These are phyloP conservation scores for Nakazawaea molendinolei DNA, from an alignment of 805 yeast genomes.

Conservation along the genomic window DNA sequence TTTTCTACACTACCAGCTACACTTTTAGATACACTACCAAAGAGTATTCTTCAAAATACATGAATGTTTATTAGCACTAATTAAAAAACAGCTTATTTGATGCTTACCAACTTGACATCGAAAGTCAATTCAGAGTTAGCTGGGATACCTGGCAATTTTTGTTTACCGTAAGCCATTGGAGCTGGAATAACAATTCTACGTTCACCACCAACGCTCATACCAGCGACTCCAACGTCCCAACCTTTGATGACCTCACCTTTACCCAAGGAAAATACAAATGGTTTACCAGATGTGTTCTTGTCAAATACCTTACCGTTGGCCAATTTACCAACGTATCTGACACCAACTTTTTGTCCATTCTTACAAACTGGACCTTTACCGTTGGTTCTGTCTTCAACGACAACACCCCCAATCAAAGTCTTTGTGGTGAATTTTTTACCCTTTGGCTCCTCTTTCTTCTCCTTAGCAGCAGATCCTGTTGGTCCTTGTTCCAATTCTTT, in stretches of 20 bases:
- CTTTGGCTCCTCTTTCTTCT: slow-evolving; percentile 20
- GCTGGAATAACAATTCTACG: slow-evolving; percentile 96
- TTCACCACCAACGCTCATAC: slow-evolving; percentile 98
- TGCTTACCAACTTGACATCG: slow-evolving; percentile 87
- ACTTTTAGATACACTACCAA: too few species aligned
- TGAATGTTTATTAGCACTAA: too few species aligned
- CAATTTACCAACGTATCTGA: slow-evolving; percentile 96
- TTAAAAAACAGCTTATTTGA: too few species aligned
- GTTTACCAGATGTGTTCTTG: slow-evolving; percentile 96
- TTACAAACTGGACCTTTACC: slow-evolving; percentile 90
- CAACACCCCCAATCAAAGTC: slow-evolving; percentile 87
- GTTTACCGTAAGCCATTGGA: slow-evolving; percentile 92
- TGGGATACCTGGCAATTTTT: slow-evolving; percentile 94
- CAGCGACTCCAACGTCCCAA: slow-evolving; percentile 97
- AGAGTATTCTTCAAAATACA: too few species aligned
- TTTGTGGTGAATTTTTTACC: slow-evolving; percentile 59
- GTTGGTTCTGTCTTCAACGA: slow-evolving; percentile 83
- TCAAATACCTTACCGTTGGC: slow-evolving; percentile 95
- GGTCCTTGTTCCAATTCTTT: slow-evolving; percentile 94
- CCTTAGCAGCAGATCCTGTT: slow-evolving; percentile 31
- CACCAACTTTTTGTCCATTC: slow-evolving; percentile 85
- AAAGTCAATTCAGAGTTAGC: slow-evolving; percentile 94
- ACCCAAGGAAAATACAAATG: slow-evolving; percentile 86
- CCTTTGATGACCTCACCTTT: slow-evolving; percentile 98
- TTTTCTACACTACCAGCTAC: too few species aligned